Base-by-base conservation (phyloP, 2,329 filamentous ascomycete genomes). In the Microdochium paspali region DNA sequence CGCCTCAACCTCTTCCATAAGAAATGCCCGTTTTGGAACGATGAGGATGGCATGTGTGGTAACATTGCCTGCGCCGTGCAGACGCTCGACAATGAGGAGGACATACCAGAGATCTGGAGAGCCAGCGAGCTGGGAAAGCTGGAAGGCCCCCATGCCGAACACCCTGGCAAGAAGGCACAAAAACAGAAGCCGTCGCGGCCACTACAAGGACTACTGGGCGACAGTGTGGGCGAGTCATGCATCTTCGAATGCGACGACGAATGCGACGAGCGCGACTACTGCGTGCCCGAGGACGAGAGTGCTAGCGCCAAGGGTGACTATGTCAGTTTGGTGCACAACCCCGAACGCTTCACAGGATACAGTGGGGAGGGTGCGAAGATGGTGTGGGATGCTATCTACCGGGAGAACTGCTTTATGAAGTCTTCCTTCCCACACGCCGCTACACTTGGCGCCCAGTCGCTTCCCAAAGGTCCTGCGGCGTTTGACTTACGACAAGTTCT, bases 181-280 rank as follows among this genome's bases (percentile, higher is more conserved):
- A 74, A 75, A 58, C 82, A 90, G 61, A 73, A 84, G 44, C 82
- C 81, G 3, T 68, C 85, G 56, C 77, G 80, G 48, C 93, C 93
- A 20, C 70, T 97, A 6, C 82, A 89, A 56, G 91, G 91, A 15
- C 77, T 83, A 57, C 69, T 98, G 9, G 93, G 93, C 44, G 88
- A 90, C 46, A 72, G 84, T 48, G 91, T 96, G 0, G 90, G 88
- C 46, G 93, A 98, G 71, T 95, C 88, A 65, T 98, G 93, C 63
- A 90, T 98, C 43, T 84, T 97, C 18, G 93, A 98, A 69, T 95
- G 95, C 61, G 91, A 97, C 59, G 91, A 96, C 60, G 91, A 96
- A 66, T 95, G 90, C 66, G 91, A 97, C 68, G 87, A 96, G 56
- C 80, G 93, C 54, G 93, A 98, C 64, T 98, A 97, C 66, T 98